Base-by-base conservation (phyloP, 2,329 filamentous ascomycete genomes). In the Nothophoma quercina region DNA sequence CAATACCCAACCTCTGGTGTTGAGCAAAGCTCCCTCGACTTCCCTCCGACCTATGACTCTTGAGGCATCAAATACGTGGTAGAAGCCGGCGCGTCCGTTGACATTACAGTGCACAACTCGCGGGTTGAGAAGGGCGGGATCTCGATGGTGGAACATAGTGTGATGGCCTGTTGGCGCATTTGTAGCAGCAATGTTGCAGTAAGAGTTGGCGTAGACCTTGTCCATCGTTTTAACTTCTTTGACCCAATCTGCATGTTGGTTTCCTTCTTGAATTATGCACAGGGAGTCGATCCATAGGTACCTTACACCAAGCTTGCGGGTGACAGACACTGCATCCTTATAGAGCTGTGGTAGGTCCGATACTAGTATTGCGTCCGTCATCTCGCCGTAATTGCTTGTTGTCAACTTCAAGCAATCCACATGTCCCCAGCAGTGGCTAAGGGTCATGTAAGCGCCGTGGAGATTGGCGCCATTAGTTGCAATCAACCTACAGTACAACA, bases 231-330 rank as follows among this genome's bases (percentile, higher is more conserved):
- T 19, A 8, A 53, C 39, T 42, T 59, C 50, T 16, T n/a, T 26
- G 21, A 19, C 8, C 42, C 47, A 51, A 15, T 56, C 47, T 3
- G 18, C 25, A 2, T 28, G 26, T 16, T 48, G 32, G 15, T 51
- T 21, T 3, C 40, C 40, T 48, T 55, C 38, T 30, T 53, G 35
- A 4, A 41, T 32, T 5, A 59, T 56, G 21, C 58, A 58, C 4
- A 55, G 25, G 7, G 43, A 43, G 22, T 65, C 59, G 25, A 65
- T 62, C 55, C 61, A 66, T 2, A 66, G 32, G 39, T 65, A 65
- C 18, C 19, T 28, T 4, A 64, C 49, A 3, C 44, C 44, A 1
- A 67, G 52, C 19, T 13, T 22, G 18, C 45, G 41, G 1, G 55
- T 46, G 1, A 61, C 49, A 3, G 25, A 12, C 4, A 68, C 46